Evolutionary conservation across 768 basidiomycete species (phyloP).

Genomic region (Amanita fuliginea): DNA sequence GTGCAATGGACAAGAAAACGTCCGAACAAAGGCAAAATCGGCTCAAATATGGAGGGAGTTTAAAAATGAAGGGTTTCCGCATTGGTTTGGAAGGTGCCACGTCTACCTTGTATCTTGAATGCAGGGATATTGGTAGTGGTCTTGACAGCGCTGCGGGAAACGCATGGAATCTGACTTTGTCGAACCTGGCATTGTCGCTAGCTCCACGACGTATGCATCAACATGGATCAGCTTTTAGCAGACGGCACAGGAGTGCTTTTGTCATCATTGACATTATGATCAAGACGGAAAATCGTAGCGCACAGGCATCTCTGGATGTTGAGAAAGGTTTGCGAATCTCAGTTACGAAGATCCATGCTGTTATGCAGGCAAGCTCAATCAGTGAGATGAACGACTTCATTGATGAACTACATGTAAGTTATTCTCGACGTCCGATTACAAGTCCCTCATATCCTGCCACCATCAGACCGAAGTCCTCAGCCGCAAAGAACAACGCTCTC

Average conservation of each 20-base stretch:
- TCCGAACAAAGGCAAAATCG: slow-evolving; percentile 6
- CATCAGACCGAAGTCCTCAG: slow-evolving; percentile 69
- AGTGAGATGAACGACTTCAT: slow-evolving; percentile 84
- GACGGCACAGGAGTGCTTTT: slow-evolving; percentile 67
- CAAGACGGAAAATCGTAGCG: slow-evolving; percentile 16
- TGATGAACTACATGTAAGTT: slow-evolving; percentile 66
- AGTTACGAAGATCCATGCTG: slow-evolving; percentile 76
- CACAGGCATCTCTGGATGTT: slow-evolving; percentile 13
- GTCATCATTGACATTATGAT: slow-evolving; percentile 68
- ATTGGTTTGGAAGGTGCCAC: slow-evolving; percentile 67
- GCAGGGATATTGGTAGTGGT: slow-evolving; percentile 60
- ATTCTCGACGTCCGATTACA: neutral
- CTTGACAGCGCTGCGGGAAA: slow-evolving; percentile 34
- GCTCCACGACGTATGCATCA: slow-evolving; percentile 39
- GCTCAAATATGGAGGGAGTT: slow-evolving; percentile 35
- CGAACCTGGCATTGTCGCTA: slow-evolving; percentile 76
- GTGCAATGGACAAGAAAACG: slow-evolving; percentile 13
- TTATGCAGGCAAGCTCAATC: slow-evolving; percentile 91
- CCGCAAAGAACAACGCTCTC: slow-evolving; percentile 63
- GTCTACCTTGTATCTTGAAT: slow-evolving; percentile 67
- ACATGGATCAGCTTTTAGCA: slow-evolving; percentile 33
- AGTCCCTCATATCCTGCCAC: neutral
- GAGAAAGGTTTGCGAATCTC: slow-evolving; percentile 32
- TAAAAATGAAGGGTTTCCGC: slow-evolving; percentile 72
- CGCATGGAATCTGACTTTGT: slow-evolving; percentile 59